phyloP scores from a whole-genome alignment of 129 eudicot species.

The Erigeron canadensis region DNA sequence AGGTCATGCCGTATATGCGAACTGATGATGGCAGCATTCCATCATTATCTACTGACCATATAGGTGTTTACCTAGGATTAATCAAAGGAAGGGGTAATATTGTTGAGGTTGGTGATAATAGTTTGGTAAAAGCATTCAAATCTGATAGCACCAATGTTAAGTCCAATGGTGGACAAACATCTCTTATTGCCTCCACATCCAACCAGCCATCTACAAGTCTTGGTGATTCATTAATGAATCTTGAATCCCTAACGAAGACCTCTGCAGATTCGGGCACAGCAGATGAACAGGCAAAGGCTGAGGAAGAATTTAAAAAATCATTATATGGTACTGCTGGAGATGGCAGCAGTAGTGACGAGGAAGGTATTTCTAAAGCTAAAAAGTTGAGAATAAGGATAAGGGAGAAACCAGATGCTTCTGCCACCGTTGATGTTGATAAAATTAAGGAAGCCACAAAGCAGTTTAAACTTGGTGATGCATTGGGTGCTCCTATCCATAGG shows the following conservation, averaged over 20 bases:
- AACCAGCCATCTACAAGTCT: constrained; percentile 41
- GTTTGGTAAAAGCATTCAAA: constrained; percentile 75
- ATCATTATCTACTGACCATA: constrained; percentile 82
- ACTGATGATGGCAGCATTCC: constrained; percentile 96
- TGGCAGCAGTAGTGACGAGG: constrained; percentile 96
- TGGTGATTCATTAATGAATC: constrained; percentile 66
- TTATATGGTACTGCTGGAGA: constrained; percentile 67
- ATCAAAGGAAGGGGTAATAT: constrained; percentile 91
- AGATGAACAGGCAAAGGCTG: constrained; percentile 89
- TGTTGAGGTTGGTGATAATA: constrained; percentile 85
- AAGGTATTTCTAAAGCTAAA: constrained; percentile 73
- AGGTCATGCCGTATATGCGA: constrained; percentile 97
- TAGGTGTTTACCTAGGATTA: constrained; percentile 90
- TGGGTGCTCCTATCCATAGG: constrained; percentile 73
- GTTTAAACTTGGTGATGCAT: constrained; percentile 56
- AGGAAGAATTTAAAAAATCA: constrained; percentile 85
- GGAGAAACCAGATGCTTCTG: constrained; percentile 69
- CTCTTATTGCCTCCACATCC: constrained; percentile 44
- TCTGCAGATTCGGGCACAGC: constrained; percentile 41
- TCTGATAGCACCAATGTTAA: constrained; percentile 44
- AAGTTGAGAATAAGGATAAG: constrained; percentile 66
- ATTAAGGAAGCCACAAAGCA: constrained; percentile 96
- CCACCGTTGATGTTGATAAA: constrained; percentile 83
- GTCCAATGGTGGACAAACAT: constrained; percentile 46
- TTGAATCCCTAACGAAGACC: constrained; percentile 65